Conservation (phyloP, 495 filamentous ascomycete species). For the Hypoxylon fuscum region DNA sequence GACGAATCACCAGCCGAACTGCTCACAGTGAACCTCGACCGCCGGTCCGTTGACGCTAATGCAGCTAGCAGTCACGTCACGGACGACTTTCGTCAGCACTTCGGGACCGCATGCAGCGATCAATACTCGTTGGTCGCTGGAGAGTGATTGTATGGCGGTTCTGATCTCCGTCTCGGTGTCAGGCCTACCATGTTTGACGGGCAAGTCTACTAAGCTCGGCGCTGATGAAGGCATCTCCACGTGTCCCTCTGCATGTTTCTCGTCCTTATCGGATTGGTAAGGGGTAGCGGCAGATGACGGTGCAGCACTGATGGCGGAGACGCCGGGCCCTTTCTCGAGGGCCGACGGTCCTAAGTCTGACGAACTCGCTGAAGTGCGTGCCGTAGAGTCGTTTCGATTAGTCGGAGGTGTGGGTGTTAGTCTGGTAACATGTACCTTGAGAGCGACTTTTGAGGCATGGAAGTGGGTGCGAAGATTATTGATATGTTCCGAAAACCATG, state of each 20-base stretch:
- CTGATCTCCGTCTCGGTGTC: conserved; percentile 53
- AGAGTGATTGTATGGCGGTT: conserved; percentile 50
- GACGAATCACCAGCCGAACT: conserved; percentile 61
- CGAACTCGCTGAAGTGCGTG: conserved; percentile 11
- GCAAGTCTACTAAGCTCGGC: conserved; percentile 23
- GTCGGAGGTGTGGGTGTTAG: conserved; percentile 4
- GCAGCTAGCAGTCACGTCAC: conserved; percentile 59
- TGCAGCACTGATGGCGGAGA: conserved; percentile 20
- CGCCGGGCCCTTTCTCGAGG: conserved; percentile 16
- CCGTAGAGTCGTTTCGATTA: background rate
- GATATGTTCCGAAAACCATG: conserved; percentile 63
- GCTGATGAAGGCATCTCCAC: conserved; percentile 12
- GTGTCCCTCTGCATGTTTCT: conserved; percentile 6
- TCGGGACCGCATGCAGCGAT: conserved; percentile 63
- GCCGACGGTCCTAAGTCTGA: conserved; percentile 1
- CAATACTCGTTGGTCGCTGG: conserved; percentile 53
- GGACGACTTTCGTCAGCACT: conserved; percentile 56
- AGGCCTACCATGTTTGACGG: conserved; percentile 51
- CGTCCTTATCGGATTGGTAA: conserved; percentile 32
- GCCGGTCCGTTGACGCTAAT: conserved; percentile 59
- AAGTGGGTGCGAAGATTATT: conserved; percentile 50
- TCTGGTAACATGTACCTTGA: conserved; percentile 58
- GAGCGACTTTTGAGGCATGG: conserved; percentile 54
- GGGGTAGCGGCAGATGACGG: conserved; percentile 34
- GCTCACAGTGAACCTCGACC: conserved; percentile 63